phyloP scores from a whole-genome alignment of 2,329 filamentous ascomycete species.

The Aspergillus puulaauensis region DNA sequence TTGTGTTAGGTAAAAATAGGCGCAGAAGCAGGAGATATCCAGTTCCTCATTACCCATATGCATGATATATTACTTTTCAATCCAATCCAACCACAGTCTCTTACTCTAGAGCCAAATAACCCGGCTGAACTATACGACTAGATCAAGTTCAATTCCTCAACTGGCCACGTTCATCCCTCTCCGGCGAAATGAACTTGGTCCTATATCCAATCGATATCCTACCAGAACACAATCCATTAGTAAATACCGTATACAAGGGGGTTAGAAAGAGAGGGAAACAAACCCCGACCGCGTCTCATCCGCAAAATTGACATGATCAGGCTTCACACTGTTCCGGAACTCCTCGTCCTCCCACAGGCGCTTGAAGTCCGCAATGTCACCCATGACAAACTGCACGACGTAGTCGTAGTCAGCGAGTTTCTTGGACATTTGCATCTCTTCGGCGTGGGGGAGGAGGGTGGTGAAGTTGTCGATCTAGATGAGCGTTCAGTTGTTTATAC shows the following conservation, averaged over 20 bases:
- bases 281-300: conserved; percentile 19
- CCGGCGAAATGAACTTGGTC: conserved; percentile 4
- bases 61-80: not conserved
- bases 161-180: not conserved
- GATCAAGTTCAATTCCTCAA: conserved; percentile 3
- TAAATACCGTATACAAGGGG: not conserved
- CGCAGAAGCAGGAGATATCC: not conserved
- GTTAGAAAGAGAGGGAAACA: not conserved
- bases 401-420: conserved; percentile 31
- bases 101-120: not conserved
- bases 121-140: not conserved
- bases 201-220: conserved; percentile 13
- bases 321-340: conserved; percentile 26
- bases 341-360: conserved; percentile 30
- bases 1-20: not conserved
- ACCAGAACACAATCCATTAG: not conserved
- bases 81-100: not conserved
- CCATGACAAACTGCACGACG: conserved; percentile 33
- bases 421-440: conserved; percentile 10
- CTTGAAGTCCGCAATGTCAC: conserved; percentile 29
- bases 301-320: conserved; percentile 34
- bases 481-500: not conserved
- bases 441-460: not conserved
- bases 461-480: conserved; percentile 11
- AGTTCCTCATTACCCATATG: not conserved